Percentiles rank a stretch among this genome's conserved stretches.
phyloP scores from a whole-genome alignment of 2,329 filamentous ascomycete genomes.

The Chalaropsis ovoidea region DNA sequence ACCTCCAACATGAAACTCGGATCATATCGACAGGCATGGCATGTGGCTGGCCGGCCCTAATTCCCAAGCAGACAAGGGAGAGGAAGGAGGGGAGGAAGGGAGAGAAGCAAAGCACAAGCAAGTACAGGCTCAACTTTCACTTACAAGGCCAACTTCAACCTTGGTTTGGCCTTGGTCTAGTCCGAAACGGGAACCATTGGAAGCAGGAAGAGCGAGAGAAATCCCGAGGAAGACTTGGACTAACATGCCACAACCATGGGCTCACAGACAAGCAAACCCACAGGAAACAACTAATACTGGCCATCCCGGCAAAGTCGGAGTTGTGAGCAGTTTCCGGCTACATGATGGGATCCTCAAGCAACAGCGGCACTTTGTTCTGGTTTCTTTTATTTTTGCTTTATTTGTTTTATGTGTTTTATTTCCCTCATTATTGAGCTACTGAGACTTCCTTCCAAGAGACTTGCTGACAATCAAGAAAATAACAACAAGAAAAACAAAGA shows the following conservation, averaged over 20 bases:
- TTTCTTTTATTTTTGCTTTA: not conserved
- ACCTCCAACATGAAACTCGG: conserved; percentile 9
- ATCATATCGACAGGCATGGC: conserved; percentile 9
- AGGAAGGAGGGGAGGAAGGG: not conserved
- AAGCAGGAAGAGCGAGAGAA: not conserved
- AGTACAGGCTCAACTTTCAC: not conserved
- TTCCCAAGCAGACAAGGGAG: not conserved
- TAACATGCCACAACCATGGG: not conserved
- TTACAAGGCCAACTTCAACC: not conserved
- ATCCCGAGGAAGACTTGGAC: not conserved
- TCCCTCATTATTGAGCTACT: not conserved
- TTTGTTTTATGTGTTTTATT: not conserved
- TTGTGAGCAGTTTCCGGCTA: conserved; percentile 1
- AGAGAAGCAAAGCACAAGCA: not conserved
- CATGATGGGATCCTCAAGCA: not conserved
- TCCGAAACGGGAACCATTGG: not conserved
- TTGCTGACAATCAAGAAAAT: not conserved
- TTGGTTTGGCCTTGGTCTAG: not conserved
- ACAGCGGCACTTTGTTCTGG: not conserved
- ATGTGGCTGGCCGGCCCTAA: not conserved
- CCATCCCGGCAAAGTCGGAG: not conserved
- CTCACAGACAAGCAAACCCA: not conserved
- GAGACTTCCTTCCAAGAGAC: not conserved
- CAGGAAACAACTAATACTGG: not conserved
- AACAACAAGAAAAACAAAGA: not conserved